Evolutionary conservation across 768 basidiomycete genomes (phyloP), one percentile per base, ranked within the genome.

Genomic region (Leccinum uliginosum): DNA sequence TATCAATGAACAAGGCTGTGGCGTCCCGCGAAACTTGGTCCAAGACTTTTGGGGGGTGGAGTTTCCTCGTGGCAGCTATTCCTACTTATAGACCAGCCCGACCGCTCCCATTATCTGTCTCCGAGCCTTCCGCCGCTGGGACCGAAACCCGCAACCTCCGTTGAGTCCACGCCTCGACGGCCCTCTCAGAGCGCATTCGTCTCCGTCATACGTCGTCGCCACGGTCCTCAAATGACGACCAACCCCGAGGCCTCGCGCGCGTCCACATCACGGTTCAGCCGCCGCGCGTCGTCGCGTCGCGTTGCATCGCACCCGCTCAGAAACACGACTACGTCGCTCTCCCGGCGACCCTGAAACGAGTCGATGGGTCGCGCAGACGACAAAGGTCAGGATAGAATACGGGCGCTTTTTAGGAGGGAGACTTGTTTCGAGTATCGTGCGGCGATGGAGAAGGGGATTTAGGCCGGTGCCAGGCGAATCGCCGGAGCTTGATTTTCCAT

Each of bases 251-350:
- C 59, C 75, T 74, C 1, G 85, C 83, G 2, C 86, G 71, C 14
- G 86, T 88, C 86, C 85, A 87, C 75, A 84, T 84, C 8, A 88
- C 86, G 62, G n/a, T 88, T 86, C 47, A 65, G 23, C 80, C 74
- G 38, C 81, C 83, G 0, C 81, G 85, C 51, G 83, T 84, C 64
- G 74, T 82, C 76, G 74, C 40, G 79, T 74, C 17, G 62, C 74
- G 60, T 89, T 87, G 61, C 79, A 81, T 11, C 85, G 78, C 14
- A 87, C 86, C n/a, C 4, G 83, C 80, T 0, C 83, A 81, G 64
- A 86, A 86, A 85, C 24, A 89, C 78, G 46, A 87, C 75, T 48
- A 87, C 75, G 58, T 89, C 86, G 57, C 80, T 82, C 64, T 87
- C 86, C 32, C 85, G n/a, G n/a, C n/a, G 75, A 12, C 85, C 85